phyloP scores from a whole-genome alignment of 805 yeast species.

The Candida awuae region DNA sequence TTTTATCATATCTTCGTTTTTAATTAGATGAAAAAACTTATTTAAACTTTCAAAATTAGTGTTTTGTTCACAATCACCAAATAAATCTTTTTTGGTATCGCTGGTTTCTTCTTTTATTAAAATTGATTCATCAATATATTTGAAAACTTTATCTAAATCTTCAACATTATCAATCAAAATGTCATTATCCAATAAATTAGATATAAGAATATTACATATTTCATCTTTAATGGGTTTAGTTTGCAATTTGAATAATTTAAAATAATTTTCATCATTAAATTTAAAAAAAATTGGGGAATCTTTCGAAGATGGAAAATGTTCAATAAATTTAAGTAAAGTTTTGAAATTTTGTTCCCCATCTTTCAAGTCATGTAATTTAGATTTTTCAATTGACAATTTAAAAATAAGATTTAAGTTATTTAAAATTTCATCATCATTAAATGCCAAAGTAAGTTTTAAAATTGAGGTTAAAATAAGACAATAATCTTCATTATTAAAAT shows the following conservation, averaged over 20 bases:
- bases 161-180: slow-evolving; percentile 34
- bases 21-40: slow-evolving; percentile 58
- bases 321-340: slow-evolving; percentile 39
- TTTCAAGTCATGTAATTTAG: slow-evolving; percentile 21
- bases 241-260: slow-evolving; percentile 47
- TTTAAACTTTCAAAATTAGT: slow-evolving; percentile 55
- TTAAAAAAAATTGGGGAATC: slow-evolving; percentile 29
- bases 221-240: slow-evolving; percentile 43
- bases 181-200: slow-evolving; percentile 39
- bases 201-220: slow-evolving; percentile 54
- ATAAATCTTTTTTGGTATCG: slow-evolving; percentile 15
- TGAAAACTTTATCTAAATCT: slow-evolving; percentile 53
- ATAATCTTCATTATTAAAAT: slow-evolving; percentile 58
- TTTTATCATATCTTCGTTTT: slow-evolving; percentile 37
- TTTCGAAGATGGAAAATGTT: slow-evolving; percentile 25
- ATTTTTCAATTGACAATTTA: slow-evolving; percentile 41
- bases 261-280: slow-evolving; percentile 40
- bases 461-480: slow-evolving; percentile 59
- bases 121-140: slow-evolving; percentile 43
- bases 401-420: slow-evolving; percentile 56
- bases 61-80: slow-evolving; percentile 32
- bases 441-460: slow-evolving; percentile 53
- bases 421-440: slow-evolving; percentile 49
- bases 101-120: slow-evolving; percentile 31
- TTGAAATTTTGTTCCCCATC: slow-evolving; percentile 23